Conservation (phyloP, 163 green algal genomes). For the Scenedesmus sp. region DNA sequence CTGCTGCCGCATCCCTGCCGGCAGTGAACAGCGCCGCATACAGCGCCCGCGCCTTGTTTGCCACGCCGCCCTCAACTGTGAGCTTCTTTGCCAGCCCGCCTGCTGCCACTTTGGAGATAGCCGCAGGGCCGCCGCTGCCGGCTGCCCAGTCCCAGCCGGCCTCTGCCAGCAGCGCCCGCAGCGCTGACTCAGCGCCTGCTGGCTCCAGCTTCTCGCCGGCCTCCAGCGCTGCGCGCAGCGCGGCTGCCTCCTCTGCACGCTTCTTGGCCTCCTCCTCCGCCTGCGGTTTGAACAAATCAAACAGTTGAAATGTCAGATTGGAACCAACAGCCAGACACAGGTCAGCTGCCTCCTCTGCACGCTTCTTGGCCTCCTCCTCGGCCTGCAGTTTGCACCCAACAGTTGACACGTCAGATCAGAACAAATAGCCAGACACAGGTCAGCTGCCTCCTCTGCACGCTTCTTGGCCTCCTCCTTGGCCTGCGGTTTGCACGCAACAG, state of each 20-base stretch:
- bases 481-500: no score
- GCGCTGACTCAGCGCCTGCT: slow-evolving; percentile 50
- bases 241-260: slow-evolving; percentile 29
- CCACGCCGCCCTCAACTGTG: slow-evolving; percentile 69
- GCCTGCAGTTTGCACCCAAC: not conserved
- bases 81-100: slow-evolving; percentile 49
- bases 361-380: slow-evolving; percentile 54
- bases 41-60: slow-evolving; percentile 74
- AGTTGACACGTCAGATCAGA: no score
- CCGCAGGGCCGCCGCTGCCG: not conserved
- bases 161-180: slow-evolving; percentile 51
- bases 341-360: not conserved
- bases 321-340: not conserved
- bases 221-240: not conserved
- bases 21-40: slow-evolving; percentile 78
- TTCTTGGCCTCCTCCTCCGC: slow-evolving; percentile 64
- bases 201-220: slow-evolving; percentile 53
- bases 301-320: not conserved
- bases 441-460: no score
- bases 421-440: no score
- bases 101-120: slow-evolving; percentile 14
- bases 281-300: not conserved
- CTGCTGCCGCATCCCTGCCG: not conserved
- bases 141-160: slow-evolving; percentile 28
- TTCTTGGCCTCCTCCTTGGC: no score